Base-by-base conservation (phyloP, 2,329 filamentous ascomycete genomes). In the Aspergillus fructus region DNA sequence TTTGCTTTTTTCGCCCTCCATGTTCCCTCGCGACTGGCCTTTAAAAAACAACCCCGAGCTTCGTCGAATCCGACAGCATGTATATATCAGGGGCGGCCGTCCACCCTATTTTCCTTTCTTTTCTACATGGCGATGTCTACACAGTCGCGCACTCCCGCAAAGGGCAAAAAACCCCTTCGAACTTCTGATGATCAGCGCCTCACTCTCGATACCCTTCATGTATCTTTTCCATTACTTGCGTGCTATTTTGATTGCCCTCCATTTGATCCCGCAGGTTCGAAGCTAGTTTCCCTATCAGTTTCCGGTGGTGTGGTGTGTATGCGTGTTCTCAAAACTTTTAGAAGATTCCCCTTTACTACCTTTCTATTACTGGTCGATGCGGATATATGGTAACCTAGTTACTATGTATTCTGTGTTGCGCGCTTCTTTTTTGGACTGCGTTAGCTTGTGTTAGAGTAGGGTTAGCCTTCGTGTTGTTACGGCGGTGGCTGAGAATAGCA, bases 131-230 rank as follows among this genome's bases (percentile, higher is more conserved):
- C 21, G 49, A 39, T 47, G 15, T 59, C 43, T 49, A 37, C 17
- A 27, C 33, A 7, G 34, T 30, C 27, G 27, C 27, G 8, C 27
- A 34, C 37, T 19, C 23, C 19, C 27, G 27, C 27, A 30, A 12
- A 30, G 27, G 27, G 19, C 19, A 34, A 11, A 34, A 43, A 47
- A 3, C 21, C 21, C 42, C 47, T 21, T 47, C 58, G n/a, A 58
- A 59, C 57, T 62, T 64, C 40, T 56, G 43, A 66, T 61, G 61
- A 67, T 68, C 67, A 68, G 64, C 62, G 58, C 55, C 62, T 58
- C 62, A 64, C 59, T 63, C 68, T 71, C 59, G 68, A 72, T 73
- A 68, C 66, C 70, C 70, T 67, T 61, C 52, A 58, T 64, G 55
- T 64, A 57, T 61, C 59, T 53, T 61, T 58, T 48, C 55, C n/a